Evolutionary conservation across 2,329 filamentous ascomycete genomes (phyloP), one percentile per base, ranked within the genome.

Genomic region (Fusarium citri): DNA sequence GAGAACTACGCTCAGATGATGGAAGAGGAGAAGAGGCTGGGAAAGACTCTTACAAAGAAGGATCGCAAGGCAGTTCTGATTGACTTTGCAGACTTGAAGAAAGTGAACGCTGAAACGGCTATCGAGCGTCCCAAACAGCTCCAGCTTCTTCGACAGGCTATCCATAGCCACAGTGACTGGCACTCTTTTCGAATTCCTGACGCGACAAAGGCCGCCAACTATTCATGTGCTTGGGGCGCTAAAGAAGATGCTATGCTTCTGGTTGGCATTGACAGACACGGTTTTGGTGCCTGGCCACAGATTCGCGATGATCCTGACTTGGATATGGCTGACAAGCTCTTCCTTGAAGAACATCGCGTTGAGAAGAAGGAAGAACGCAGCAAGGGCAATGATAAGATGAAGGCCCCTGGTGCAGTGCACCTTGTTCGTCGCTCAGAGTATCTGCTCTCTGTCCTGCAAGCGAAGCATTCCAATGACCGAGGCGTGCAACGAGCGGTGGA

Each of bases 171-270:
- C 23, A 77, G 89, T 22, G 93, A 98, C 74, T 92, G 89, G 81
- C 89, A 86, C 73, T 91, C 88, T 47, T 99, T 98, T 82, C 91
- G 94, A 23, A 88, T 99, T 30, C 89, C 93, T 1, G 95, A 98
- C 77, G 96, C 96, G 5, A 94, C 93, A 15, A 99, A 99, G 78
- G 90, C 91, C 23, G 94, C 96, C 5, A 92, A 93, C 76, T 99
- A 98, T 80, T 93, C 91, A 46, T 98, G 94, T 76, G 85, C 92
- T 26, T 99, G 96, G 96, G 94, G 94, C 54, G 90, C 94, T 3
- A 91, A 92, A 66, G 96, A 99, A 80, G 96, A 99, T 78, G 96
- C 94, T 54, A 99, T 99, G 96, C 89, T 99, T 49, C 92, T 97
- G 59, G 89, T 98, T 42, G 96, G 96, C 64, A 97, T 99, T 70